These are phyloP conservation scores for Sungouiozyma ichnusensis DNA, from an alignment of 805 yeast genomes.

Conservation along the genomic window DNA sequence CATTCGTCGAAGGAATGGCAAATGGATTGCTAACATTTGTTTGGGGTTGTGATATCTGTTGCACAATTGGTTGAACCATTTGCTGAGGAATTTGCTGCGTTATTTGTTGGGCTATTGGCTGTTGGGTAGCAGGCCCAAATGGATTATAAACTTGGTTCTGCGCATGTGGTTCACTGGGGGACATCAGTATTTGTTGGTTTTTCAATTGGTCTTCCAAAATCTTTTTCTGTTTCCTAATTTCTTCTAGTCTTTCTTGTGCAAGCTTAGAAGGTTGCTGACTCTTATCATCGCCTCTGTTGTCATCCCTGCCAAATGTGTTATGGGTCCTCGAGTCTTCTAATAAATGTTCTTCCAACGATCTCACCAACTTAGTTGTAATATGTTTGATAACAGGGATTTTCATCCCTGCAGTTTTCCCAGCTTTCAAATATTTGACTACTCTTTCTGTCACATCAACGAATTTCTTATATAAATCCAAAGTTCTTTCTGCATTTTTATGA, in stretches of 20 bases:
- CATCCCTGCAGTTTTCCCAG: slow-evolving; percentile 83
- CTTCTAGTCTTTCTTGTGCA: slow-evolving; percentile 28
- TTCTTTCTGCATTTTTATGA: slow-evolving; percentile 73
- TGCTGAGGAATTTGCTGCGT: background rate
- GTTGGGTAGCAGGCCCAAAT: slow-evolving; percentile 15
- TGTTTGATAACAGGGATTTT: slow-evolving; percentile 94
- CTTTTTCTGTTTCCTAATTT: slow-evolving; percentile 25
- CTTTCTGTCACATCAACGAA: slow-evolving; percentile 80
- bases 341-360: slow-evolving; percentile 78
- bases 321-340: slow-evolving; percentile 52
- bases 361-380: slow-evolving; percentile 89
- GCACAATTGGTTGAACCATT: background rate
- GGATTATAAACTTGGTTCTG: slow-evolving; percentile 24
- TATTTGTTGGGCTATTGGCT: background rate
- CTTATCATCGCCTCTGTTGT: slow-evolving; percentile 2
- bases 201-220: slow-evolving; percentile 25
- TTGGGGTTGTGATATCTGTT: background rate
- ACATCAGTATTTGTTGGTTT: slow-evolving; percentile 19
- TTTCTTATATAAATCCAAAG: slow-evolving; percentile 70
- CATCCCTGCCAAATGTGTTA: slow-evolving; percentile 10
- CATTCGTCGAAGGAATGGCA: background rate
- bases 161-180: slow-evolving; percentile 16
- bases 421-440: slow-evolving; percentile 78
- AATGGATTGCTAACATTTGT: background rate
- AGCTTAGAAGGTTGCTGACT: background rate